Base-by-base conservation (phyloP, 2,329 filamentous ascomycete species). In the Fusarium sp. region DNA sequence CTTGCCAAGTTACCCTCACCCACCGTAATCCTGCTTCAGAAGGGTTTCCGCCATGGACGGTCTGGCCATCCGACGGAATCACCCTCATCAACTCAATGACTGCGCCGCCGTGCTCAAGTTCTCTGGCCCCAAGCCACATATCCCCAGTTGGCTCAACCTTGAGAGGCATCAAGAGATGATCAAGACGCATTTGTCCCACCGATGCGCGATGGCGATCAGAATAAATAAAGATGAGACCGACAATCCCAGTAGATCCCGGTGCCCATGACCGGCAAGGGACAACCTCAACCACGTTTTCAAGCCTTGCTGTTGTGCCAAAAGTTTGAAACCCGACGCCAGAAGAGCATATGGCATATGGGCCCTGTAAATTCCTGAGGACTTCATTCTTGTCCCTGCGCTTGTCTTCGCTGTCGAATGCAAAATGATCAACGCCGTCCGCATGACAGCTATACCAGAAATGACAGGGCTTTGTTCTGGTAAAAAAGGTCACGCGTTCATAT, bases 181-280 rank as follows among this genome's bases (percentile, higher is more conserved):
- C 57, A 18, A 64, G 37, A 13, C 64, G 46, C 6, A 64, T 24
- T 12, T 63, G 59, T 39, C 63, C 64, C n/a, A 64, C 38, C 5
- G 47, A 43, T 9, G 68, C 63, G 13, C 44, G 24, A 31, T 43
- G 63, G 5, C 61, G 61, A 48, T 66, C 63, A 8, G 54, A 54
- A 13, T 46, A 64, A 3, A 38, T 35, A 6, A 67, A 41, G 7
- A 53, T 10, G 11, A 64, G 64, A 4, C 64, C 63, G 29, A 48
- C 63, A 12, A 68, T 53, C 11, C 55, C 48, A 9, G 33, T 49
- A 18, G 63, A 49, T 6, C 50, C 41, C 23, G 52, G 63, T 13
- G 42, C 33, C 64, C 57, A 68, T 8, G 50, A 31, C 24, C 7
- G 52, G 13, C 57, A 66, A 13, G 28, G 33, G 3, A 44, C 16